Evolutionary conservation across 352 stramenopile species (phyloP), one percentile per base, ranked within the genome.

Genomic region (Phytophthora hibernalis): DNA sequence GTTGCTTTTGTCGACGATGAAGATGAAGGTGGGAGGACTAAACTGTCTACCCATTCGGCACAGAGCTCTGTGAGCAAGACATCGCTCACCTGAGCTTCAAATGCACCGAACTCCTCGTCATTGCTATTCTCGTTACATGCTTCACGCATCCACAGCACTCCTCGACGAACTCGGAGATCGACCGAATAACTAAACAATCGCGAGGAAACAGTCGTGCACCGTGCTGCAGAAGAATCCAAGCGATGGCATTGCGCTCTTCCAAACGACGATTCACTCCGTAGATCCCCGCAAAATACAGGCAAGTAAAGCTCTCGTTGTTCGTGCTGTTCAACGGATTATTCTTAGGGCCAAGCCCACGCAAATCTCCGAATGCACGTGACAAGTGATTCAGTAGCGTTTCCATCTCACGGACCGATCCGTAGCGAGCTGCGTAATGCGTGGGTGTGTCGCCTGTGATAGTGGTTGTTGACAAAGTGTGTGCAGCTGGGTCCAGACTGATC

Each of bases 11-110:
- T 8, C n/a, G 40, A 20, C 21, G 20, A 57, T 21, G 5, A 12
- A 33, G 12, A 18, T 8, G 22, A 31, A n/a, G 31, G 13, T 13
- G 22, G 8, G 1, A 37, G 51, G 16, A 20, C 38, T 20, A 63
- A 16, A 20, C 15, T 30, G 4, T 20, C 21, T 7, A 65, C 24
- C 64, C 59, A 65, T 20, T 65, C 62, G 5, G 55, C 20, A 45
- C 69, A 70, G 16, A 77, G 22, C 1, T 71, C 48, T 5, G 53
- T 64, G 9, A 77, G 58, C 21, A 72, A 60, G 18, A 40, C 8
- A 7, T 47, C 24, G 9, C 55, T 21, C 11, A 13, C 24, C 28
- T 24, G 33, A 53, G 24, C 18, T 42, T 45, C 40, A 5, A 35
- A 21, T 43, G 2, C 15, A 8, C 10, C 35, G 16, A 31, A 1